Evolutionary conservation across 306 rosid genomes (phyloP), one percentile per base, ranked within the genome.

Genomic region (Inga laurina): DNA sequence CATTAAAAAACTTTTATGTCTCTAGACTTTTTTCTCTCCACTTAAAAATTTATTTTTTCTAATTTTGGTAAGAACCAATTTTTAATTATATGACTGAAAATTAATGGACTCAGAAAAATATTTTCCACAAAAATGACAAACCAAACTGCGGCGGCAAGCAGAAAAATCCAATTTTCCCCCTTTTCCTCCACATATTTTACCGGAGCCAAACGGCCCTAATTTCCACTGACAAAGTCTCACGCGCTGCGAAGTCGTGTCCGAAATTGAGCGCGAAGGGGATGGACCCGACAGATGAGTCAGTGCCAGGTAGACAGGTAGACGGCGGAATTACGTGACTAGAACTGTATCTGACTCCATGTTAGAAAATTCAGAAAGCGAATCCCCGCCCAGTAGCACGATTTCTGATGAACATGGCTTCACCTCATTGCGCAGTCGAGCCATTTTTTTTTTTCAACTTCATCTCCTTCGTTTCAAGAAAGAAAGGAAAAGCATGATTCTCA

Each of bases 281-380:
- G 87, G 93, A 86, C 15, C 87, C 94, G 77, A 22, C 72, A 15
- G 79, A 81, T 54, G 89, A 94, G 51, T 94, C 93, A 90, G 81
- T 77, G 93, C 91, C 93, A 66, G 87, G 8, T 69, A 90, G 94
- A 88, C 93, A 66, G 87, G 8, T 69, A 90, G 93, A 88, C 86
- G 45, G 3, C 11, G 22, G 22, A 52, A 56, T 56, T 56, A 0
- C 9, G n/a, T 12, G 7, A 15, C 54, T 39, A 22, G 35, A 37
- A 27, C 27, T 74, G 70, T 62, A 51, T 8, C 46, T 69, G 32
- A 39, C 52, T 69, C 32, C 35, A 30, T 37, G 39, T 13, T 13
- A 13, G 19, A 13, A 64, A 11, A 4, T 56, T 12, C 34, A 11
- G 48, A n/a, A 62, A 64, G 39, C 9, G 22, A 66, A 27, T 21